These are phyloP conservation scores for Lactarius deliciosus DNA, from an alignment of 768 basidiomycete genomes.

Conservation along the genomic window DNA sequence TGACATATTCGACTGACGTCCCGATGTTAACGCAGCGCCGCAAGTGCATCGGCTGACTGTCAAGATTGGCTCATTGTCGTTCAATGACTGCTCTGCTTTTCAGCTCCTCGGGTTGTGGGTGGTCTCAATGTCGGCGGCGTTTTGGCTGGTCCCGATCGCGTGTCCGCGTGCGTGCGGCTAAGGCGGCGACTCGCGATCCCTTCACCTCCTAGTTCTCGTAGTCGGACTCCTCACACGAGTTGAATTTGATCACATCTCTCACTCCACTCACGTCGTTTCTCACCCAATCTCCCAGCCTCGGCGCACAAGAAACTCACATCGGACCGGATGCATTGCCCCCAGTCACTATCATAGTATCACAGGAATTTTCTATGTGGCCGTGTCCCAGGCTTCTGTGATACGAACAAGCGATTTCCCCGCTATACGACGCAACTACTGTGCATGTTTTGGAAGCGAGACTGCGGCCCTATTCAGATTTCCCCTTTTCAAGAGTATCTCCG, in stretches of 20 bases:
- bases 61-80: no score
- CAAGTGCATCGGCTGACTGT: not conserved
- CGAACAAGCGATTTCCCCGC: not conserved
- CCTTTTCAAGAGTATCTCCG: not conserved
- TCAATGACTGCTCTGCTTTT: not conserved
- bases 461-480: not conserved
- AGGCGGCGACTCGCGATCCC: not conserved
- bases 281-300: not conserved
- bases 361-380: not conserved
- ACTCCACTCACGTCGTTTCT: not conserved
- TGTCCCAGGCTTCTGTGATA: not conserved
- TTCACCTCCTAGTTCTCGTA: constrained; percentile 2
- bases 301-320: not conserved
- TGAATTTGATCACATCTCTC: not conserved
- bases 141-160: not conserved
- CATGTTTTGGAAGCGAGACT: not conserved
- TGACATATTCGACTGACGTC: not conserved
- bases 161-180: not conserved
- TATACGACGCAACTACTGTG: not conserved
- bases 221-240: not conserved
- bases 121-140: not conserved
- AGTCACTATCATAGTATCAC: not conserved
- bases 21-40: constrained; percentile 4
- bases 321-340: not conserved
- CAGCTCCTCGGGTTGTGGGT: not conserved